Percentiles rank a stretch among this genome's conserved stretches.
phyloP scores from a whole-genome alignment of 2,329 filamentous ascomycete species.

The Hirsutella thompsonii region DNA sequence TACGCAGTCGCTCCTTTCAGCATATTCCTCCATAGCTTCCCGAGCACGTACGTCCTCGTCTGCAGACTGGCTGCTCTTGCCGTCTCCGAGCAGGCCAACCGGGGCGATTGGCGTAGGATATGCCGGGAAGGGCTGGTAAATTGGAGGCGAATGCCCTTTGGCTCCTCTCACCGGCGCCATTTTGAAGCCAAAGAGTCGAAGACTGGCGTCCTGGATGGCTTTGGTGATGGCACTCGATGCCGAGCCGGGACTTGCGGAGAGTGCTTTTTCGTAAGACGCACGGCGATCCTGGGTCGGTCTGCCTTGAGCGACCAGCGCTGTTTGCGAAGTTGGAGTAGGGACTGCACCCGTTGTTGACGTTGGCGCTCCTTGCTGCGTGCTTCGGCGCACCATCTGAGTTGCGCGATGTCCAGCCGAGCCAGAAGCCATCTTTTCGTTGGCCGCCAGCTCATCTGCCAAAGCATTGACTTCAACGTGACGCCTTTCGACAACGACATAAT shows the following conservation, averaged over 20 bases:
- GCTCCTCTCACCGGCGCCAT: slow-evolving; percentile 51
- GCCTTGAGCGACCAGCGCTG: slow-evolving; percentile 60
- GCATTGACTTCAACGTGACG: slow-evolving; percentile 93
- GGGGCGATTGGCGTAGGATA: slow-evolving; percentile 59
- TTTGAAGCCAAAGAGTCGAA: slow-evolving; percentile 58
- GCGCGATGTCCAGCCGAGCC: slow-evolving; percentile 39
- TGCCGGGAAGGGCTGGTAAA: slow-evolving; percentile 71
- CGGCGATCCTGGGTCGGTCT: slow-evolving; percentile 61
- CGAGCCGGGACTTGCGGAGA: slow-evolving; percentile 57
- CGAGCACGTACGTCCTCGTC: slow-evolving; percentile 75
- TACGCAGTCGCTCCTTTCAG: slow-evolving; percentile 87
- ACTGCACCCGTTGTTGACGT: slow-evolving; percentile 58
- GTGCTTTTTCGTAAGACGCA: slow-evolving; percentile 63
- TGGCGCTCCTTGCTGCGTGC: slow-evolving; percentile 64
- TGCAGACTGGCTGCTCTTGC: slow-evolving; percentile 36
- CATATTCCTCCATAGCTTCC: slow-evolving; percentile 79
- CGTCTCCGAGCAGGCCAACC: slow-evolving; percentile 53
- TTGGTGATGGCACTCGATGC: slow-evolving; percentile 88
- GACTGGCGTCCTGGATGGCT: slow-evolving; percentile 84
- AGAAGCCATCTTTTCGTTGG: slow-evolving; percentile 53
- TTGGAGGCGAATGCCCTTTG: slow-evolving; percentile 59
- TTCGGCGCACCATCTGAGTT: slow-evolving; percentile 56
- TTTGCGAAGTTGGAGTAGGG: slow-evolving; percentile 52
- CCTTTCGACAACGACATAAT: slow-evolving; percentile 95
- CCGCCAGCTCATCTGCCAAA: slow-evolving; percentile 86